Evolutionary conservation across 768 basidiomycete genomes (phyloP).

Genomic region (Tephrocybe sp.): DNA sequence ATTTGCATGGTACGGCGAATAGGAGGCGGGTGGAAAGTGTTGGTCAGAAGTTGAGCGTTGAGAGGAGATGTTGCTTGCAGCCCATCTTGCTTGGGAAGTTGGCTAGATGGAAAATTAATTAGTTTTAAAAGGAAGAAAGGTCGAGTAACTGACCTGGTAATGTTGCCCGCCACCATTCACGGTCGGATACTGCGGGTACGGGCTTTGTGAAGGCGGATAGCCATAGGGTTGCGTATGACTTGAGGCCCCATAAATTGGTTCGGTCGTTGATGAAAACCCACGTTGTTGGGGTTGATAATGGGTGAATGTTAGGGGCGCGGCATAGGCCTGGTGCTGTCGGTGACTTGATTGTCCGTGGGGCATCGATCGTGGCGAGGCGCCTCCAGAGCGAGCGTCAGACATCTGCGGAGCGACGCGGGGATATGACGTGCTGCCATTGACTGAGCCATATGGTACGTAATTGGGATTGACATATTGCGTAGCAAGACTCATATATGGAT

Average conservation of each 20-base stretch:
- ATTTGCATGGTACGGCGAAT: slow-evolving; percentile 4
- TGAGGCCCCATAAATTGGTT: slow-evolving; percentile 17
- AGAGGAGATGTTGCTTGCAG: slow-evolving; percentile 14
- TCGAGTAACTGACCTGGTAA: slow-evolving; percentile 14
- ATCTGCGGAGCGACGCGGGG: slow-evolving; percentile 9
- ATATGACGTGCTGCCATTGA: slow-evolving; percentile 14
- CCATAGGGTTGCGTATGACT: slow-evolving; percentile 22
- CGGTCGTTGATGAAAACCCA: slow-evolving; percentile 27
- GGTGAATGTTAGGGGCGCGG: slow-evolving; percentile 35
- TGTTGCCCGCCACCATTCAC: slow-evolving; percentile 13
- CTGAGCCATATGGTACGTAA: slow-evolving; percentile 4
- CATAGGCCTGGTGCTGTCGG: slow-evolving; percentile 18
- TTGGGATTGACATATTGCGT: slow-evolving; percentile 8
- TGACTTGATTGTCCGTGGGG: slow-evolving; percentile 12
- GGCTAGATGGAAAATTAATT: slow-evolving; percentile 2
- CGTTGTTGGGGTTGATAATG: slow-evolving; percentile 47
- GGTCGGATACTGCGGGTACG: slow-evolving; percentile 11
- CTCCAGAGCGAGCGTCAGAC: slow-evolving; percentile 4
- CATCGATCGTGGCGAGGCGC: not conserved
- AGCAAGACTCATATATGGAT: slow-evolving; percentile 11
- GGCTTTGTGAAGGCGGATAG: slow-evolving; percentile 11
- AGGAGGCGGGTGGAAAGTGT: not conserved
- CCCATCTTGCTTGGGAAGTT: slow-evolving; percentile 17
- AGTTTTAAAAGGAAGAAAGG: not conserved
- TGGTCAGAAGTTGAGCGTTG: slow-evolving; percentile 15